phyloP scores from a whole-genome alignment of 257 asterid species.

The Anisodus acutangulus region DNA sequence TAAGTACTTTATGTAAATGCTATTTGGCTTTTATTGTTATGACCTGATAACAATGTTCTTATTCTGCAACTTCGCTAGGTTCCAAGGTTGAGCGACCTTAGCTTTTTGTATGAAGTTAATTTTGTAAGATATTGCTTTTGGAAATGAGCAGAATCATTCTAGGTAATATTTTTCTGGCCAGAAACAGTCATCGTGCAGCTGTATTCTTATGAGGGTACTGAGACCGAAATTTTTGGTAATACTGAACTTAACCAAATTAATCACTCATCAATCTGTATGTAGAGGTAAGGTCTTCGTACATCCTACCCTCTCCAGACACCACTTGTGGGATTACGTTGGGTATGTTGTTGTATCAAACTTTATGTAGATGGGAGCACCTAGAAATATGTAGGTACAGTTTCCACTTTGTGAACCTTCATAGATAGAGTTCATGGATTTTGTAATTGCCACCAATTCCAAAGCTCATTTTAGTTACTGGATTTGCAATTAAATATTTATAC shows the following conservation, averaged over 20 bases:
- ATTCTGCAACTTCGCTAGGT: neutral
- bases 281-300: too few relatives aligned
- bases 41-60: neutral
- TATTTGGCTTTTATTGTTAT: neutral
- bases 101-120: neutral
- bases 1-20: constrained; percentile 19
- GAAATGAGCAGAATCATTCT: neutral
- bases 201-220: neutral
- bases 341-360: neutral
- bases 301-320: too few relatives aligned
- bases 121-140: constrained; percentile 20
- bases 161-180: neutral
- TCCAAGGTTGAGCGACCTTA: constrained; percentile 1
- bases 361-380: neutral
- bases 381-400: neutral
- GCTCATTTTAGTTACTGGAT: too few relatives aligned
- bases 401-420: neutral
- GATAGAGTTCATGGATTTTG: neutral
- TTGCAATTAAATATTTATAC: too few relatives aligned
- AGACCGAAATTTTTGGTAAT: neutral
- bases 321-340: too few relatives aligned
- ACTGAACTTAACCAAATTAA: neutral
- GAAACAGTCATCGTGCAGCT: neutral
- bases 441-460: too few relatives aligned
- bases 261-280: neutral